phyloP scores from a whole-genome alignment of 495 filamentous ascomycete species.

The Sphaerosporella brunnea region DNA sequence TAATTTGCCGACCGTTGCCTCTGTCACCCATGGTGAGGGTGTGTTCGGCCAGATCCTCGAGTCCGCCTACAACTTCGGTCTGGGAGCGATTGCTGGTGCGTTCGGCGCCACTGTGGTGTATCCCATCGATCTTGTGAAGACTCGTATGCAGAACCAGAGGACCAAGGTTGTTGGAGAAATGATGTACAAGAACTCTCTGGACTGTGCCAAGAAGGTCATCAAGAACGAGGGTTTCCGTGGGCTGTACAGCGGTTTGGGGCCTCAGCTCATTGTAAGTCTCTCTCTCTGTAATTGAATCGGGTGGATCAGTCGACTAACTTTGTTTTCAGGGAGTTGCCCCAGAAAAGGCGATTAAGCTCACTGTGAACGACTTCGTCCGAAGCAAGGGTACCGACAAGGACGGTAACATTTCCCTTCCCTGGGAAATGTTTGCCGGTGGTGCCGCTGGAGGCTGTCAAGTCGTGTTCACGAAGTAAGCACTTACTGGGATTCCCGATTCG shows the following conservation, averaged over 20 bases:
- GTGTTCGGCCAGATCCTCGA: conserved; percentile 48
- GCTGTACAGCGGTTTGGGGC: conserved; percentile 82
- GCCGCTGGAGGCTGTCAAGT: conserved; percentile 89
- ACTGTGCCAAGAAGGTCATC: conserved; percentile 83
- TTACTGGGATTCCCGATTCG: conserved; percentile 1
- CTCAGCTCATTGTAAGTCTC: conserved; percentile 52
- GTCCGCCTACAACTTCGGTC: conserved; percentile 71
- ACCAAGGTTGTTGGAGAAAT: conserved; percentile 60
- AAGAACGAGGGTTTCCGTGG: conserved; percentile 78
- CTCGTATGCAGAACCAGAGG: conserved; percentile 94
- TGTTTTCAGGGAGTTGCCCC: conserved; percentile 58
- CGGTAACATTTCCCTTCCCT: conserved; percentile 48
- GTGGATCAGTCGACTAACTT: background rate
- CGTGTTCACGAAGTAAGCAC: conserved; percentile 40
- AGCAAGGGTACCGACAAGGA: conserved; percentile 54
- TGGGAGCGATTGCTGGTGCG: conserved; percentile 80
- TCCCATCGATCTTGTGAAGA: conserved; percentile 96
- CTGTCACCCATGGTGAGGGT: conserved; percentile 11
- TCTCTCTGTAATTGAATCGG: background rate
- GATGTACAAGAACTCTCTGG: conserved; percentile 89
- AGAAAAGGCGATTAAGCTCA: conserved; percentile 97
- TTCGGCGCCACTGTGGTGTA: conserved; percentile 99
- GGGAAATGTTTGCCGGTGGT: conserved; percentile 78
- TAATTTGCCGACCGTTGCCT: conserved; percentile 26
- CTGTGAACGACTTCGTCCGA: conserved; percentile 86